These are phyloP conservation scores for Aureobasidium sp. DNA, from an alignment of 2,329 filamentous ascomycete species.

Conservation along the genomic window DNA sequence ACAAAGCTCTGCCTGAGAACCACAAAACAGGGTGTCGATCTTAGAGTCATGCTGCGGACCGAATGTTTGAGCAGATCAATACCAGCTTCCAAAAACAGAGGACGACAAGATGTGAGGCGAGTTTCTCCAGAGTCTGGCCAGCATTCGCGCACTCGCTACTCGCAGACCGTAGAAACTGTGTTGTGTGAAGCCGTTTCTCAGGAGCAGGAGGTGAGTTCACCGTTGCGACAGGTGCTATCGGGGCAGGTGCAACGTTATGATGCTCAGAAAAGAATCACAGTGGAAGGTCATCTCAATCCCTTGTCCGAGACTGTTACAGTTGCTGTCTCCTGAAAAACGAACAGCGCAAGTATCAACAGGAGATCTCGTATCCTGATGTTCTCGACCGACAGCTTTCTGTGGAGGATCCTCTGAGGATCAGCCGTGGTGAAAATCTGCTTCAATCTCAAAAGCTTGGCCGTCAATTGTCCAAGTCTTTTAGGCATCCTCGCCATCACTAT, in stretches of 20 bases:
- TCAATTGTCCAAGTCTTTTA: background rate
- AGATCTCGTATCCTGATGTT: slow-evolving; percentile 8
- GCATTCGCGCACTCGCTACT: background rate
- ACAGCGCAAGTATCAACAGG: background rate
- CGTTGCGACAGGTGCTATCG: slow-evolving; percentile 8
- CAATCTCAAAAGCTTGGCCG: background rate
- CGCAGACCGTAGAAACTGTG: background rate
- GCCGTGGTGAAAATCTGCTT: background rate
- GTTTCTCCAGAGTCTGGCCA: background rate
- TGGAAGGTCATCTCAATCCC: background rate
- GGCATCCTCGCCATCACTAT: background rate
- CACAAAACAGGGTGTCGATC: background rate
- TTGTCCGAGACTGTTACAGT: background rate
- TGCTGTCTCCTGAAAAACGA: slow-evolving; percentile 9
- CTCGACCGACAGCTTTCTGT: background rate
- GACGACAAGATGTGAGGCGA: background rate
- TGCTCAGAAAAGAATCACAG: background rate
- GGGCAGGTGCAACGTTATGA: background rate
- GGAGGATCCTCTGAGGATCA: slow-evolving; percentile 4
- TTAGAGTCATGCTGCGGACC: background rate
- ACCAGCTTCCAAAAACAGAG: background rate
- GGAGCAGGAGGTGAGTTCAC: slow-evolving; percentile 15
- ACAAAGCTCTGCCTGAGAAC: background rate
- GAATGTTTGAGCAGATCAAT: background rate
- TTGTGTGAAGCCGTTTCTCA: slow-evolving; percentile 12